Conservation (phyloP, 441 rosid species). For the Pelargonium australe region DNA sequence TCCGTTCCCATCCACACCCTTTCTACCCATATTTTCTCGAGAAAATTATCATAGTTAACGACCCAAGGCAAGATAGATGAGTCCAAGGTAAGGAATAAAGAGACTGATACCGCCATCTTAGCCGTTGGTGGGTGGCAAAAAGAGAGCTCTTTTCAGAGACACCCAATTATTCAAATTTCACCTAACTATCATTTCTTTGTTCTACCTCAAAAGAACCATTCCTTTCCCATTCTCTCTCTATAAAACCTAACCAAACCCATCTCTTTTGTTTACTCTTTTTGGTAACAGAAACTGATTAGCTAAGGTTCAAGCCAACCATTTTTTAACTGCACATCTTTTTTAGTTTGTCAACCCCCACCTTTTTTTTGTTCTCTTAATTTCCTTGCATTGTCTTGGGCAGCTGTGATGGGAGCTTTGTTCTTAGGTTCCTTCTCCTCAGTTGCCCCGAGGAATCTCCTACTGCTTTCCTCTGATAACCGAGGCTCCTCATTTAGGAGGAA, state of each 20-base stretch:
- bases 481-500: conserved; percentile 31
- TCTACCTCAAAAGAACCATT: conserved; percentile 34
- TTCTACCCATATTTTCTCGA: neutral
- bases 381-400: conserved; percentile 18
- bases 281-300: conserved; percentile 35
- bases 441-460: conserved; percentile 26
- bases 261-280: conserved; percentile 40
- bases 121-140: conserved; percentile 34
- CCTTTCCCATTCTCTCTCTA: conserved; percentile 26
- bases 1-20: neutral
- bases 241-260: conserved; percentile 19
- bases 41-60: conserved; percentile 2
- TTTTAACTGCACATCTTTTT: conserved; percentile 33
- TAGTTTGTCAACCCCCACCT: conserved; percentile 13
- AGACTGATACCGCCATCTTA: conserved; percentile 35
- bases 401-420: conserved; percentile 66
- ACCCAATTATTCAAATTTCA: conserved; percentile 18
- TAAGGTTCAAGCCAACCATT: conserved; percentile 43
- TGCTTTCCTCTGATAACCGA: conserved; percentile 20
- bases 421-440: conserved; percentile 37
- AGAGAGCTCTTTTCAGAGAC: conserved; percentile 25
- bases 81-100: conserved; percentile 16
- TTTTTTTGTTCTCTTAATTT: conserved; percentile 21
- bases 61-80: neutral
- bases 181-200: conserved; percentile 51